phyloP scores from a whole-genome alignment of 495 filamentous ascomycete species.

The Saxispiralis lemnorum region DNA sequence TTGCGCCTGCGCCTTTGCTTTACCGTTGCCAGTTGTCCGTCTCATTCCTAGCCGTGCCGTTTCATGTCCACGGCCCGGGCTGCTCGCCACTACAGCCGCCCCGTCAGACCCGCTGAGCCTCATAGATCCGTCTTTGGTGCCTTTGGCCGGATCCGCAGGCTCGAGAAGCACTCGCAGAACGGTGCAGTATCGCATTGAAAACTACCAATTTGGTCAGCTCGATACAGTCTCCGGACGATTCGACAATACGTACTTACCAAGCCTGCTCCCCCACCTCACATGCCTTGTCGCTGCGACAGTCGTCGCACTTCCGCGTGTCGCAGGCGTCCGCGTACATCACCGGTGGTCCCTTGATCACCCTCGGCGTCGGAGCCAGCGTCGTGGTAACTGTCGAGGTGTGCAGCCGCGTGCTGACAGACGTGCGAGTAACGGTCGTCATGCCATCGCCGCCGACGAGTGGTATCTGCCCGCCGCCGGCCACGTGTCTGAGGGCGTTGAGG shows the following conservation, averaged over 20 bases:
- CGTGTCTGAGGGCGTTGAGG: too few relatives aligned
- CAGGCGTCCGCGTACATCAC: background rate
- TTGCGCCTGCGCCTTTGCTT: too few relatives aligned
- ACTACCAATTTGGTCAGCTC: too few relatives aligned
- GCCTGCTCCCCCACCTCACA: background rate
- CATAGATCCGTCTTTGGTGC: too few relatives aligned
- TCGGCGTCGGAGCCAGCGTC: background rate
- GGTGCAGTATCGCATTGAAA: background rate
- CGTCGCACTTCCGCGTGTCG: background rate
- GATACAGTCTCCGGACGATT: too few relatives aligned
- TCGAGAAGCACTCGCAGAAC: background rate
- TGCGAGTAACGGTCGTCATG: background rate
- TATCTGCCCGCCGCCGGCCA: background rate
- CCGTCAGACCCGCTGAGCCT: too few relatives aligned
- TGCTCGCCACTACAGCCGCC: too few relatives aligned
- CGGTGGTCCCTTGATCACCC: background rate
- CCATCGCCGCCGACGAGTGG: background rate
- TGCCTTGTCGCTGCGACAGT: background rate
- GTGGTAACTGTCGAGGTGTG: background rate
- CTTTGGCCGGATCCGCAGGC: too few relatives aligned
- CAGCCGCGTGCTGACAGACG: background rate
- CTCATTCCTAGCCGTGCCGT: too few relatives aligned
- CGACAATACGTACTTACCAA: too few relatives aligned
- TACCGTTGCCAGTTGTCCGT: too few relatives aligned
- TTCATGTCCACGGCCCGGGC: too few relatives aligned